Conservation (phyloP, 2,329 filamentous ascomycete genomes). For the Davidsoniella eucalypti region DNA sequence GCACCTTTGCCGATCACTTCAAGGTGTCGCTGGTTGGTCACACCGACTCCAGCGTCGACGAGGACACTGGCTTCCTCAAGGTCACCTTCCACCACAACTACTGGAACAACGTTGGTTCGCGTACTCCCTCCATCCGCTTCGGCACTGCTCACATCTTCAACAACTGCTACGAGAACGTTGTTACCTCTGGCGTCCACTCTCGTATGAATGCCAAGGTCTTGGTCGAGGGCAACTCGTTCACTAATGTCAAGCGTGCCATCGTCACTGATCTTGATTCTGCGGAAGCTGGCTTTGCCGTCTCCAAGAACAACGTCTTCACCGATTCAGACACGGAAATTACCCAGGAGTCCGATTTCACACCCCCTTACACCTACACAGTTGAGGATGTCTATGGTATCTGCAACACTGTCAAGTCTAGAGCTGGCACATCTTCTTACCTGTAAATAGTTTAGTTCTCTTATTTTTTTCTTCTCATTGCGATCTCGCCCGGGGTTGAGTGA, state of each 20-base stretch:
- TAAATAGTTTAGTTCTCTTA: neutral
- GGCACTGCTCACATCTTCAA: constrained; percentile 38
- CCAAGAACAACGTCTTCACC: constrained; percentile 28
- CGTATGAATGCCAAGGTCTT: constrained; percentile 35
- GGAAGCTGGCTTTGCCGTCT: constrained; percentile 26
- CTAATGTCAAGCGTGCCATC: constrained; percentile 25
- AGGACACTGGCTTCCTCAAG: constrained; percentile 40
- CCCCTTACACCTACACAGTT: constrained; percentile 21
- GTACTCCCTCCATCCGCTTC: constrained; percentile 42
- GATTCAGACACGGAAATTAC: constrained; percentile 22
- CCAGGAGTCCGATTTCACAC: constrained; percentile 18
- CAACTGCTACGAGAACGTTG: constrained; percentile 28
- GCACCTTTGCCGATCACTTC: constrained; percentile 27
- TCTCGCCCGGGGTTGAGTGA: too few relatives aligned
- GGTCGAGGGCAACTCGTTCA: constrained; percentile 34
- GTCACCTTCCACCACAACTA: constrained; percentile 47
- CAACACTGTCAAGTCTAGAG: constrained; percentile 14
- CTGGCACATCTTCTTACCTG: constrained; percentile 12
- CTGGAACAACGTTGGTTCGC: constrained; percentile 43
- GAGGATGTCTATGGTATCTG: constrained; percentile 15
- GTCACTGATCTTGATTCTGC: constrained; percentile 27
- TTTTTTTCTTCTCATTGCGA: too few relatives aligned
- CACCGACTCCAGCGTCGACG: constrained; percentile 38
- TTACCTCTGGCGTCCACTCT: constrained; percentile 34
- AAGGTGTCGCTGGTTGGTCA: constrained; percentile 46